Evolutionary conservation across 2,329 filamentous ascomycete species (phyloP), one percentile per base, ranked within the genome.

Genomic region (Ascochyta koolunga): DNA sequence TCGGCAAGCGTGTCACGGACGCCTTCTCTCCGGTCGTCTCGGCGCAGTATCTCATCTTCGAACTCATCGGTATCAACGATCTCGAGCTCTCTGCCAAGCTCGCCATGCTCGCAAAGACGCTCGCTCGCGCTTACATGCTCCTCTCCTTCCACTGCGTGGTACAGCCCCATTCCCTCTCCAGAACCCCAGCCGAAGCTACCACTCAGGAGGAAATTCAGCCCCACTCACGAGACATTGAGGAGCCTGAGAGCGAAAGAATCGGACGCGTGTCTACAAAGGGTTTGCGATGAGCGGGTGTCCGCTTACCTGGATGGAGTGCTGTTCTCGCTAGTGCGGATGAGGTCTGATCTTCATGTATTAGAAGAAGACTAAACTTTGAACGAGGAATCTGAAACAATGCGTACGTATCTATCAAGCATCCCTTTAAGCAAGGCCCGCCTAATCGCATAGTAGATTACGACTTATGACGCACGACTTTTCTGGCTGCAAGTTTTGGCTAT

Each of bases 241-340:
- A 63, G 64, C 24, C 44, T 76, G 18, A 51, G 73, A 47, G 68
- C 63, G 6, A 73, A 70, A 48, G 68, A 72, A 29, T 71, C 67
- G 3, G 73, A 75, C 13, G 66, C 67, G 9, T 71, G 68, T 48
- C 50, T 75, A 54, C 68, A 71, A 56, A 57, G 46, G 21, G 53
- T 65, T 5, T 74, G 68, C 46, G 67, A 74, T 43, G 60, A 66
- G 29, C 66, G 65, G 56, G 62, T 69, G 16, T 62, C 59, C 10
- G 64, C 62, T 24, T 73, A 74, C 44, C 44, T 75, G 38, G 62
- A 62, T 21, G 70, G 69, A 18, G 57, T 54, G 8, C 48, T 72
- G 15, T 69, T 66, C 22, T 16, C 21, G 19, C 25, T 36, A 39
- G 25, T 38, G 9, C 35, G 5, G 10, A 35, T 45, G 16, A 18